Evolutionary conservation across 306 rosid species (phyloP).

Genomic region (Pterocarpus santalinus): DNA sequence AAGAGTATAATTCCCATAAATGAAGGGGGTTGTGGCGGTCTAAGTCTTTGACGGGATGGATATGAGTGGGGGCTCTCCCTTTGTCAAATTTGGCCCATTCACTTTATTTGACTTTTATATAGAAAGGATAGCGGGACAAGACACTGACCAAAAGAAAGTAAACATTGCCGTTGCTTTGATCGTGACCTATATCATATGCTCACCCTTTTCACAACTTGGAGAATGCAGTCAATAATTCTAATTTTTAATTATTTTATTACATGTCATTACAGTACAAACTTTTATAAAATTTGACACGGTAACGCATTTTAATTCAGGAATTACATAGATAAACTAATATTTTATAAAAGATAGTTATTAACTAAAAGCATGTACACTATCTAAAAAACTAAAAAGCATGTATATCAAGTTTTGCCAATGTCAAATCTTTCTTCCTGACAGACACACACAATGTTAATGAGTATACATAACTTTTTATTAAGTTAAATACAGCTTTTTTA

Average conservation of each 20-base stretch:
- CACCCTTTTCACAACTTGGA: not conserved
- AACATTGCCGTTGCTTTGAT: not conserved
- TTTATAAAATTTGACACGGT: too few species aligned
- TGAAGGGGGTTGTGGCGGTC: not conserved
- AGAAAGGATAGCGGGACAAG: not conserved
- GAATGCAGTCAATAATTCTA: not conserved
- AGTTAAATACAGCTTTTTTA: too few species aligned
- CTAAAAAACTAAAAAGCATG: too few species aligned
- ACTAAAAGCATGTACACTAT: too few species aligned
- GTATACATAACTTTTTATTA: too few species aligned
- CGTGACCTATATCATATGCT: not conserved
- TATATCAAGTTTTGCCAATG: too few species aligned
- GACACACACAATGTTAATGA: too few species aligned
- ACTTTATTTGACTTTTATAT: not conserved
- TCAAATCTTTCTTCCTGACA: too few species aligned
- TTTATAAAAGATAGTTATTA: too few species aligned
- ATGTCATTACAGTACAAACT: too few species aligned
- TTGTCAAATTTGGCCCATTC: constrained; percentile 36
- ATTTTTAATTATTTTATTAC: not conserved
- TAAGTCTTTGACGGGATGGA: not conserved
- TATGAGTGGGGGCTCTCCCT: not conserved
- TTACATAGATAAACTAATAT: too few species aligned
- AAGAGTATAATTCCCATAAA: not conserved
- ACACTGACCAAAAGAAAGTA: not conserved
- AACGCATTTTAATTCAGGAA: too few species aligned